These are phyloP conservation scores for Monosporascus sp. DNA, from an alignment of 2,329 filamentous ascomycete species.

Conservation along the genomic window DNA sequence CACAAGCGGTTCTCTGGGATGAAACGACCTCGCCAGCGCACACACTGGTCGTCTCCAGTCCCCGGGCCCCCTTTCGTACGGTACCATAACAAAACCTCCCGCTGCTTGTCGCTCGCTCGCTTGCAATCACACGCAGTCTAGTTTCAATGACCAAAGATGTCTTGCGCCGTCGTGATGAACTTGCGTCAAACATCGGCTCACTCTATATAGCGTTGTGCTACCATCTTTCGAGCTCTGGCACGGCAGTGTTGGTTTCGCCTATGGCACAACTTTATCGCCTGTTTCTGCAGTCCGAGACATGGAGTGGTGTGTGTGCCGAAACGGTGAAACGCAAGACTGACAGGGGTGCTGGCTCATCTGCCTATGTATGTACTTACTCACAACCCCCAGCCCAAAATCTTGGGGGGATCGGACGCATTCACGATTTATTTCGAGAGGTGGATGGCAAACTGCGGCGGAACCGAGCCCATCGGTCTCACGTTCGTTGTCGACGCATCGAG, in stretches of 20 bases:
- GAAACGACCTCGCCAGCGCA: constrained; percentile 27
- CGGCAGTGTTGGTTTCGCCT: background rate
- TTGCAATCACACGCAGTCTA: background rate
- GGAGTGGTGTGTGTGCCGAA: constrained; percentile 19
- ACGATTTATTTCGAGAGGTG: background rate
- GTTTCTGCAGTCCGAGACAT: constrained; percentile 7
- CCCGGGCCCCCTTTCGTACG: constrained; percentile 8
- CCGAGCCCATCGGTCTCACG: background rate
- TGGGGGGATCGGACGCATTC: background rate
- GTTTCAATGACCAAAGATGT: background rate
- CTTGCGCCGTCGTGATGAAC: constrained; percentile 11
- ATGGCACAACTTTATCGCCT: background rate
- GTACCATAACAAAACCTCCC: constrained; percentile 13
- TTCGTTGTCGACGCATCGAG: background rate
- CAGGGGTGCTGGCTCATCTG: constrained; percentile 19
- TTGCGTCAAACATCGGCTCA: constrained; percentile 4
- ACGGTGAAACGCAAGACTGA: constrained; percentile 24
- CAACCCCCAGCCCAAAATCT: background rate
- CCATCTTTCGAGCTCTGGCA: background rate
- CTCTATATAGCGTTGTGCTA: background rate
- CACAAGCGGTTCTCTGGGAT: constrained; percentile 17
- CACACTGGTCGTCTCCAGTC: constrained; percentile 18
- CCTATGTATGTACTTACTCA: constrained; percentile 6
- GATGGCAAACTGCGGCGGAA: background rate
- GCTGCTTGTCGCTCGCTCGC: constrained; percentile 3